phyloP scores from a whole-genome alignment of 1,284 basidiomycete genomes.

The Microbotryum saponariae region DNA sequence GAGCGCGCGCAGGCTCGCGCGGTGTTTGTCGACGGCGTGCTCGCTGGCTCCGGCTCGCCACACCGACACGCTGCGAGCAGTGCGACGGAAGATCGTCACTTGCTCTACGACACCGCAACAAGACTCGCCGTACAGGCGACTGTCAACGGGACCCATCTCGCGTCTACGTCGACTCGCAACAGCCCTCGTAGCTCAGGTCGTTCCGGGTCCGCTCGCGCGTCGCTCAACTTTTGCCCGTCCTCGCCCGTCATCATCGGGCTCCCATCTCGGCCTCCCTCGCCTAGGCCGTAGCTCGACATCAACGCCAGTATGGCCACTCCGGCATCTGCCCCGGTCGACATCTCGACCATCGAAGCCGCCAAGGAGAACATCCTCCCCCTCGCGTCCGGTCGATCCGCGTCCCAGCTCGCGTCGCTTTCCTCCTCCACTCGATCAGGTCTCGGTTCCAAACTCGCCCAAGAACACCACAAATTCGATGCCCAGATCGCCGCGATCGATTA shows the following conservation, averaged over 20 bases:
- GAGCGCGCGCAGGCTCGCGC: too few relatives aligned
- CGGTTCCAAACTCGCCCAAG: slow-evolving; percentile 43
- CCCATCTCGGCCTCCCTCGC: background rate
- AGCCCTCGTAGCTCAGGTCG: too few relatives aligned
- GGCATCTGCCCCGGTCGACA: slow-evolving; percentile 27
- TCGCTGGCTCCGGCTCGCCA: too few relatives aligned
- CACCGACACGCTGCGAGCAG: too few relatives aligned
- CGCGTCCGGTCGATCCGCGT: slow-evolving; percentile 50
- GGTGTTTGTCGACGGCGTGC: too few relatives aligned
- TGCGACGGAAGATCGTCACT: too few relatives aligned
- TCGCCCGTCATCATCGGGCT: background rate
- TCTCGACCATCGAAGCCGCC: slow-evolving; percentile 46
- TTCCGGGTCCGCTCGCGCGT: too few relatives aligned
- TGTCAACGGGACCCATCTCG: too few relatives aligned
- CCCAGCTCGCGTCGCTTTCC: slow-evolving; percentile 48
- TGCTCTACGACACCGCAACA: too few relatives aligned
- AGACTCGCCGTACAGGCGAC: too few relatives aligned
- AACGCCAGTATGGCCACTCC: background rate
- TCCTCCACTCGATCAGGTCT: slow-evolving; percentile 41
- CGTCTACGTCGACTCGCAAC: too few relatives aligned
- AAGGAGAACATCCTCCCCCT: slow-evolving; percentile 56
- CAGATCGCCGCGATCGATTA: slow-evolving; percentile 43
- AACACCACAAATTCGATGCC: slow-evolving; percentile 42
- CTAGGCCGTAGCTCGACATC: background rate
- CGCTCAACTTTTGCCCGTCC: too few relatives aligned